Conservation (phyloP, 805 yeast species). For the Maudiozyma barnettii region DNA sequence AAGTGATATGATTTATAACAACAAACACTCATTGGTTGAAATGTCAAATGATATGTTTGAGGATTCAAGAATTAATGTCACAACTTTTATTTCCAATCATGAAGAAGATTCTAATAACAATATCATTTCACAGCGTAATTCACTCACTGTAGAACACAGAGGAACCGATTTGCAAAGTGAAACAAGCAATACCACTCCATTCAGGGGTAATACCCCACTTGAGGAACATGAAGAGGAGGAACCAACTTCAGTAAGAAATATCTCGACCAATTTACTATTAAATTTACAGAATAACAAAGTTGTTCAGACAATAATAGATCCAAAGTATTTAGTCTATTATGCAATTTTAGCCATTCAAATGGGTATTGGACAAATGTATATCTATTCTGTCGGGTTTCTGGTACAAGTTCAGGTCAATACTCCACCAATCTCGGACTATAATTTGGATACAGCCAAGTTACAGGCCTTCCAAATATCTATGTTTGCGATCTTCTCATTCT, state of each 20-base stretch:
- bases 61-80: too few relatives aligned
- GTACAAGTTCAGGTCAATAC: slow-evolving; percentile 39
- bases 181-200: too few relatives aligned
- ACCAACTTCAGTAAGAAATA: background rate
- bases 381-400: slow-evolving; percentile 66
- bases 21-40: background rate
- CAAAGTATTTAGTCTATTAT: slow-evolving; percentile 42
- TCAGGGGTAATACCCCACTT: too few relatives aligned
- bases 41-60: background rate
- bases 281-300: slow-evolving; percentile 1
- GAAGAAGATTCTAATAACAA: background rate
- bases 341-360: slow-evolving; percentile 46
- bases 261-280: background rate
- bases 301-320: slow-evolving; percentile 19
- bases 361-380: slow-evolving; percentile 64
- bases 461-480: slow-evolving; percentile 68
- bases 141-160: background rate
- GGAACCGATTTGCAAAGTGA: background rate
- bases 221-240: background rate
- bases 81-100: background rate
- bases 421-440: slow-evolving; percentile 9
- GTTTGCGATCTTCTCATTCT: slow-evolving; percentile 53
- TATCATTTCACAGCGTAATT: background rate
- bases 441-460: slow-evolving; percentile 32
- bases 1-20: background rate